Evolutionary conservation across 495 filamentous ascomycete species (phyloP).

Genomic region (Penicillium paradoxum): DNA sequence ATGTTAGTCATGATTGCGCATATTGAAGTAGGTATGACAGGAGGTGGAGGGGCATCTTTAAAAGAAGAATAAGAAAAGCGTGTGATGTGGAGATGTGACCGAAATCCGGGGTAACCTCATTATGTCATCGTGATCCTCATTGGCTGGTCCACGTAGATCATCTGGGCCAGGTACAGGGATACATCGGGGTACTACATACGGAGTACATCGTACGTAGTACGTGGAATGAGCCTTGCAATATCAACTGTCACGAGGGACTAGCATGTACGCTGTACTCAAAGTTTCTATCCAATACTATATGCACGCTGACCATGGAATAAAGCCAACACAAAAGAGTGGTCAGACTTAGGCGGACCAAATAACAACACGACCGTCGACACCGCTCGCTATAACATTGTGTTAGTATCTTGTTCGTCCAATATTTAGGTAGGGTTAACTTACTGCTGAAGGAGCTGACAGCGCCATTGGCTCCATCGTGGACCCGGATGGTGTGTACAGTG

Average conservation of each 20-base stretch:
- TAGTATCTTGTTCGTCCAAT: constrained; percentile 27
- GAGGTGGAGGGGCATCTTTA: not conserved
- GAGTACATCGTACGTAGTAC: not conserved
- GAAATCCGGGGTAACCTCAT: constrained; percentile 18
- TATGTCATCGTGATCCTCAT: constrained; percentile 7
- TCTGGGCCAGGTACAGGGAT: not conserved
- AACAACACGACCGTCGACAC: constrained; percentile 91
- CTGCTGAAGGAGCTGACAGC: constrained; percentile 77
- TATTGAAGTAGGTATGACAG: not conserved
- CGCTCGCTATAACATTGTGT: constrained; percentile 59
- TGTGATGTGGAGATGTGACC: constrained; percentile 10
- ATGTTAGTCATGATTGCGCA: constrained; percentile 6
- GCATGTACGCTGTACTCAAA: not conserved
- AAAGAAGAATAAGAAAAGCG: not conserved
- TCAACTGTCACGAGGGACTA: not conserved
- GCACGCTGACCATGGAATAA: not conserved
- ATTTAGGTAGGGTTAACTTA: constrained; percentile 43
- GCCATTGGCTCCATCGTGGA: constrained; percentile 62
- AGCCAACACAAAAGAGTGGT: not conserved
- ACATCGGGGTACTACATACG: too few species aligned
- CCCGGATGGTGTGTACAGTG: constrained; percentile 78
- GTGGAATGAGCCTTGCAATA: not conserved
- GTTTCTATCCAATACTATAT: not conserved
- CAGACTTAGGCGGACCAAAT: constrained; percentile 56
- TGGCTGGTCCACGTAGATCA: not conserved